A percentile compares a stretch with the other conserved stretches of the same genome.
Evolutionary conservation across 164 flowering plant species (phyloP).

Genomic region (Tetrastigma voinierianum): DNA sequence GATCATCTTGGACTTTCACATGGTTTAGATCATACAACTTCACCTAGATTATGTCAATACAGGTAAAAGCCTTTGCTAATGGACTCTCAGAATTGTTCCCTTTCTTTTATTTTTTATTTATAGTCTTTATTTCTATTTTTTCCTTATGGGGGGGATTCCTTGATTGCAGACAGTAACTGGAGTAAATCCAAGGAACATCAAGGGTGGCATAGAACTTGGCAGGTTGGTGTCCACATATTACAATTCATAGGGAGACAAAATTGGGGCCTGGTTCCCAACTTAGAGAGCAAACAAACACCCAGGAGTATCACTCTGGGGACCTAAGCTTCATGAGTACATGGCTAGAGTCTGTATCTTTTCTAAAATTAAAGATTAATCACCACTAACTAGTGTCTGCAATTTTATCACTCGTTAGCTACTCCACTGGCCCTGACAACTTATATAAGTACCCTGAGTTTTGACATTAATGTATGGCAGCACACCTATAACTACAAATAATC

Average conservation of each 20-base stretch:
- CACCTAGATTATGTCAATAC: conserved; percentile 50
- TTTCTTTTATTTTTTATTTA: neutral
- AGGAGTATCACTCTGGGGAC: no score
- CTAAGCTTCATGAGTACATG: no score
- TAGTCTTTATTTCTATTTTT: neutral
- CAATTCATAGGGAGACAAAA: neutral
- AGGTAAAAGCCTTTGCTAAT: conserved; percentile 33
- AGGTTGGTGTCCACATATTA: conserved; percentile 44
- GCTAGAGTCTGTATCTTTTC: no score
- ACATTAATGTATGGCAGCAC: neutral
- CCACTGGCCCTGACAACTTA: neutral
- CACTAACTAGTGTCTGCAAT: no score
- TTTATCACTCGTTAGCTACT: no score
- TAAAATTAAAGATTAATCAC: no score
- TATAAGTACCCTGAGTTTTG: neutral
- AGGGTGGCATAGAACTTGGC: conserved; percentile 62
- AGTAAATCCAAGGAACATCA: conserved; percentile 34
- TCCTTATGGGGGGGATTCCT: neutral
- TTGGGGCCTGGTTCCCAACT: neutral
- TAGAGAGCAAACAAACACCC: no score
- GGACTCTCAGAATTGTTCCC: neutral
- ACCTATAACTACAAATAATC: neutral
- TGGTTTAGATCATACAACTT: conserved; percentile 33
- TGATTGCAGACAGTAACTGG: conserved; percentile 43
- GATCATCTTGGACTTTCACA: conserved; percentile 52